Evolutionary conservation across 2,329 filamentous ascomycete species (phyloP).

Genomic region (Tolypocladium sp.): DNA sequence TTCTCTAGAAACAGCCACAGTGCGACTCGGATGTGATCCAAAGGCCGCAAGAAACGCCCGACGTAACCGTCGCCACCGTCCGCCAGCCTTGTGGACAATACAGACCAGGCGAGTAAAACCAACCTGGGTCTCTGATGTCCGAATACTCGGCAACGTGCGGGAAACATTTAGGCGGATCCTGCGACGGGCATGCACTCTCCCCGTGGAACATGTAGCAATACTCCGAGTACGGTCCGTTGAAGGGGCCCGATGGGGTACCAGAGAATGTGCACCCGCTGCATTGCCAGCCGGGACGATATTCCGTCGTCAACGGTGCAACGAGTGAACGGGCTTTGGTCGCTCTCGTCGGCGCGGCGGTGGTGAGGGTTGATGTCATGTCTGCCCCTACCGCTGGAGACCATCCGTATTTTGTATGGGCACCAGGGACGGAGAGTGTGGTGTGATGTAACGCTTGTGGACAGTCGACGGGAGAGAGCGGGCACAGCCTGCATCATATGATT

Average conservation of each 20-base stretch:
- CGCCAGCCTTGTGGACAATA: background rate
- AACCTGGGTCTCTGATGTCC: background rate
- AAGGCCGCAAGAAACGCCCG: background rate
- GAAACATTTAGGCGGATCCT: background rate
- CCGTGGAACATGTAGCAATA: background rate
- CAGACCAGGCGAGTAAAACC: background rate
- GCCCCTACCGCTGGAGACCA: no score
- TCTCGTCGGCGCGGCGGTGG: no score
- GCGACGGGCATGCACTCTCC: background rate
- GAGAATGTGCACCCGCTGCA: background rate
- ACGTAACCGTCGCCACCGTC: background rate
- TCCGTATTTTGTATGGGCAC: no score
- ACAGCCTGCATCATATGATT: no score
- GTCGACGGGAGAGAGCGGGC: no score
- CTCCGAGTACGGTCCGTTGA: background rate
- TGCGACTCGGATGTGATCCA: background rate
- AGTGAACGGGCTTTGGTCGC: background rate
- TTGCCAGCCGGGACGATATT: background rate
- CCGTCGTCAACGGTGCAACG: background rate
- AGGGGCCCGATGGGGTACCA: background rate
- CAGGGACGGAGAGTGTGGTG: no score
- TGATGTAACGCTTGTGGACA: no score
- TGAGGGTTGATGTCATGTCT: no score
- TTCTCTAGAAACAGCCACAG: background rate
- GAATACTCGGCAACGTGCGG: background rate